Percentiles rank a stretch among this genome's conserved stretches.
Conservation (phyloP, 1,284 basidiomycete genomes). For the Cryptococcus sp. region DNA sequence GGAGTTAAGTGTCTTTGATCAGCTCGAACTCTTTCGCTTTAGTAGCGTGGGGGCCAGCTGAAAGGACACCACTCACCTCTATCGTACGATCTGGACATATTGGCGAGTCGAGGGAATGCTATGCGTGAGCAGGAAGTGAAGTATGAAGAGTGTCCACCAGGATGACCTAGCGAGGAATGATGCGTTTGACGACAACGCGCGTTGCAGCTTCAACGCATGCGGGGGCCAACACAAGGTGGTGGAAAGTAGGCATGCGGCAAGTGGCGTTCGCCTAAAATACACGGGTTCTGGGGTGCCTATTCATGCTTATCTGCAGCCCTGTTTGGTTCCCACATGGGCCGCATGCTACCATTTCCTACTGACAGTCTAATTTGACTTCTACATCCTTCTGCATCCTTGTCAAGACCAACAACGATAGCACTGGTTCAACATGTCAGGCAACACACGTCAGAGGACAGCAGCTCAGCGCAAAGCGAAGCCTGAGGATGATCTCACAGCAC, state of each 20-base stretch:
- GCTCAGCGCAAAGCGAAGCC: constrained; percentile 12
- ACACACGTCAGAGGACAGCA: constrained; percentile 12
- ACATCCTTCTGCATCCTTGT: too few relatives aligned
- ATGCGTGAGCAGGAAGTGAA: not conserved
- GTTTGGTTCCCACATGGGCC: too few relatives aligned
- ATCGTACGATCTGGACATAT: constrained; percentile 55
- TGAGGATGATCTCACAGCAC: constrained; percentile 2
- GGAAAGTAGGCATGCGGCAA: not conserved
- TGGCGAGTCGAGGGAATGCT: constrained; percentile 2
- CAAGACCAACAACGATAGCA: too few relatives aligned
- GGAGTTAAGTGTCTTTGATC: too few relatives aligned
- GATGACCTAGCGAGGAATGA: not conserved
- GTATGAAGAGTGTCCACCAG: not conserved
- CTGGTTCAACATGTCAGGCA: not conserved
- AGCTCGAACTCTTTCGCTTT: not conserved
- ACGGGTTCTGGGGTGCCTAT: not conserved
- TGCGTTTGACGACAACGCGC: constrained; percentile 3
- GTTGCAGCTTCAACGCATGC: not conserved
- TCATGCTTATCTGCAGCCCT: too few relatives aligned
- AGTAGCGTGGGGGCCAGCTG: not conserved
- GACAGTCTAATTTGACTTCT: too few relatives aligned
- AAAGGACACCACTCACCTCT: constrained; percentile 43
- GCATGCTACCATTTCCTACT: too few relatives aligned
- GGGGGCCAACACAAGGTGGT: not conserved
- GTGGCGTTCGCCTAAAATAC: too few relatives aligned